Evolutionary conservation across 495 filamentous ascomycete species (phyloP), one percentile per base, ranked within the genome.

Genomic region (Penicillium macrosclerotiorum): DNA sequence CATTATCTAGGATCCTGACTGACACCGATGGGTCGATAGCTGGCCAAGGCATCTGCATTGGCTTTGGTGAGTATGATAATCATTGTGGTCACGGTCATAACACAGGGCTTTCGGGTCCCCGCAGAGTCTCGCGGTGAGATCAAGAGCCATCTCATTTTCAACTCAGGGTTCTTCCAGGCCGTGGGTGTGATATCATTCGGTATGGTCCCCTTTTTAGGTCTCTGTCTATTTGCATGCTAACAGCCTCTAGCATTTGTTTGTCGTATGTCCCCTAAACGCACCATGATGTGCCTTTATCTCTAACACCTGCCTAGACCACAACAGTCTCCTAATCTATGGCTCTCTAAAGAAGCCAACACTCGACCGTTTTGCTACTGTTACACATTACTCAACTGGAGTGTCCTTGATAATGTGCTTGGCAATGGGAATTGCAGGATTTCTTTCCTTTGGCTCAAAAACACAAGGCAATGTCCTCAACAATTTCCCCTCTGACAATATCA

Each of bases 111-210:
- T 35, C 74, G 82, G 30, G 85, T 89, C 9, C 84, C 90, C 2
- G 44, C 64, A 19, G 84, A 89, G 36, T 74, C 77, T 5, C 77
- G 82, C 47, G 94, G 93, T 12, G 71, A 76, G 23, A 76, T 95
- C 37, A 79, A 74, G 42, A 78, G 65, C 34, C 72, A 80, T 9
- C 63, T 96, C 35, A 76, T 84, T 3, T 71, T 96, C 52, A 90
- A 92, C 56, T 75, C 78, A 42, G 94, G 91, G 22, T 82, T 98
- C 35, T 94, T 96, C 55, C 90, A 96, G 64, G 92, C 93, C 12
- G 86, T 97, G 51, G 93, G 94, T 16, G 92, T 97, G 29, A 98
- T 98, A 54, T 96, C 92, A 3, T 98, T 98, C 72, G 89, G 87
- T 91, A 76, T 33, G 80, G 8, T 29, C 16, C 3, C 20, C 19